These are phyloP conservation scores for Silene uniflora DNA, from an alignment of 148 eudicot species.

Conservation along the genomic window DNA sequence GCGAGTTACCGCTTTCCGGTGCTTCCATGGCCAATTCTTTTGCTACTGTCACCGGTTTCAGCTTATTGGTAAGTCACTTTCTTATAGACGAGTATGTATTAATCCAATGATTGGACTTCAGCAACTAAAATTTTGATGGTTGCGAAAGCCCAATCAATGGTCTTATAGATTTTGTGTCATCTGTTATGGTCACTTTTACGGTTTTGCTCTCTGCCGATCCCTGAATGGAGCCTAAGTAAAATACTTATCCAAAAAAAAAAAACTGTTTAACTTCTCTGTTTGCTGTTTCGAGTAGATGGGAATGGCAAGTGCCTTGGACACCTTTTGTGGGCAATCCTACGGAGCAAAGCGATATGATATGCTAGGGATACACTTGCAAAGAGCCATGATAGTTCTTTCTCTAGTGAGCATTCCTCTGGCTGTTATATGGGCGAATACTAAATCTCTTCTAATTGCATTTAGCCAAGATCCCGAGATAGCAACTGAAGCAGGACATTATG, in stretches of 20 bases:
- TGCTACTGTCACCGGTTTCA: conserved; percentile 16
- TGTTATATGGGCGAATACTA: conserved; percentile 28
- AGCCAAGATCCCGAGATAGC: conserved; percentile 37
- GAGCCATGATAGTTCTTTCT: conserved; percentile 35
- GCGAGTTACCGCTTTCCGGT: conserved; percentile 8
- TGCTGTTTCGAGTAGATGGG: conserved; percentile 28
- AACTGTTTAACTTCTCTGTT: not conserved
- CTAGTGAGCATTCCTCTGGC: conserved; percentile 28
- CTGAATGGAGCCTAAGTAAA: too few species aligned
- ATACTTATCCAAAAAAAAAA: too few species aligned
- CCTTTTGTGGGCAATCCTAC: conserved; percentile 42
- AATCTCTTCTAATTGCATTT: conserved; percentile 9
- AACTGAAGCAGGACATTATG: conserved; percentile 33
- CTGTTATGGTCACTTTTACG: too few species aligned
- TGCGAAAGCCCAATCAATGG: not conserved
- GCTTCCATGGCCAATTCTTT: conserved; percentile 15
- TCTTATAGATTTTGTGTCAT: too few species aligned
- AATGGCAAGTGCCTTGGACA: conserved; percentile 46
- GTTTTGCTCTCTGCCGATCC: too few species aligned
- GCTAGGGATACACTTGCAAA: conserved; percentile 38
- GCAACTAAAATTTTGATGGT: too few species aligned
- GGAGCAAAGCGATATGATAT: conserved; percentile 39
- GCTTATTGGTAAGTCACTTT: not conserved
- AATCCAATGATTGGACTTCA: too few species aligned
- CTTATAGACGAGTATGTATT: too few species aligned